phyloP scores from a whole-genome alignment of 192 early-diverging fungal species.

The Umbelopsis sp. region DNA sequence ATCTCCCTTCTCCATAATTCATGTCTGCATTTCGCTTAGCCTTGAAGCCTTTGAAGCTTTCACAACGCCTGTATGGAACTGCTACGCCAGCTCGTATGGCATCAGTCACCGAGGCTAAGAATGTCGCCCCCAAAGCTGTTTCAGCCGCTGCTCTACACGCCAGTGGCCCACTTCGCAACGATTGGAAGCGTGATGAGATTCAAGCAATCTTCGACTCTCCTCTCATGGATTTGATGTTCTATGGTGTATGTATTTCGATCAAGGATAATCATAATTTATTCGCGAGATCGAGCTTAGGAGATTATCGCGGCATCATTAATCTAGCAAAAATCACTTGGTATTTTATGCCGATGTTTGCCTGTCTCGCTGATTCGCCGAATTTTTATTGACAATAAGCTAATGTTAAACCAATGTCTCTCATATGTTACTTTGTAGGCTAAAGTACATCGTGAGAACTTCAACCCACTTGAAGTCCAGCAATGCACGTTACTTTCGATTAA shows the following conservation, averaged over 20 bases:
- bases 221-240: slow-evolving; percentile 75
- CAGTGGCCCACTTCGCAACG: slow-evolving; percentile 53
- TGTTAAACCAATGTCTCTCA: not conserved
- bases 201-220: slow-evolving; percentile 76
- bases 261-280: not conserved
- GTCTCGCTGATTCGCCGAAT: not conserved
- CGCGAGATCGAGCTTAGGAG: not conserved
- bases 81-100: slow-evolving; percentile 49
- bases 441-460: slow-evolving; percentile 73
- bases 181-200: slow-evolving; percentile 78
- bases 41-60: slow-evolving; percentile 33
- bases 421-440: slow-evolving; percentile 52
- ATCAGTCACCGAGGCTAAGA: slow-evolving; percentile 41
- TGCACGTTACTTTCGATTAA: slow-evolving; percentile 82
- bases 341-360: no score
- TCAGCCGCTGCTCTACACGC: slow-evolving; percentile 55
- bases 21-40: slow-evolving; percentile 45
- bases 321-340: no score
- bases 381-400: slow-evolving; percentile 12
- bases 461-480: slow-evolving; percentile 76
- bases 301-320: no score
- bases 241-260: slow-evolving; percentile 56
- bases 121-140: slow-evolving; percentile 38
- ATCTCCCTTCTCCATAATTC: no score
- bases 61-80: slow-evolving; percentile 44